Evolutionary conservation across 2,329 filamentous ascomycete genomes (phyloP).

Genomic region (Fusarium sp.): DNA sequence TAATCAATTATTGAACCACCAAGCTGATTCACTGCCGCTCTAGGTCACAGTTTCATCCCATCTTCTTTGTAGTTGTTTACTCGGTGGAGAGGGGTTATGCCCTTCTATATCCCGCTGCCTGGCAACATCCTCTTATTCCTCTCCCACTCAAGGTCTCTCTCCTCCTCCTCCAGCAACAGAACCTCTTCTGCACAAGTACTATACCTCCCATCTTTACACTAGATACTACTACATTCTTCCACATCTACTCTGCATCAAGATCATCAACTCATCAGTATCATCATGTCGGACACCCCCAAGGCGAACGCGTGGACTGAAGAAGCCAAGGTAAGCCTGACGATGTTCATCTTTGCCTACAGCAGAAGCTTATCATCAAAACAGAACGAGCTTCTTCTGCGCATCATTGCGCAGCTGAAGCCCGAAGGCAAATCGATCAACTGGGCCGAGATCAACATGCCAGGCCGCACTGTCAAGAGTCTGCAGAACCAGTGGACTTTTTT

Average conservation of each 20-base stretch:
- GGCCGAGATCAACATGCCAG: constrained; percentile 49
- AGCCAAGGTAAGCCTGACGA: constrained; percentile 44
- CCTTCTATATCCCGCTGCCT: background rate
- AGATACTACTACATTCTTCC: too few species aligned
- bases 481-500: constrained; percentile 51
- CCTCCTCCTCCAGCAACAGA: background rate
- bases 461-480: constrained; percentile 51
- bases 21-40: background rate
- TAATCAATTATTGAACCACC: background rate
- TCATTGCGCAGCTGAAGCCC: constrained; percentile 48
- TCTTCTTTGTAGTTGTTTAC: background rate
- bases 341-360: background rate
- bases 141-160: background rate
- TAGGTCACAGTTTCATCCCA: background rate
- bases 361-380: constrained; percentile 15
- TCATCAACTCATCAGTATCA: background rate
- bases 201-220: background rate
- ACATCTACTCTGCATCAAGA: background rate
- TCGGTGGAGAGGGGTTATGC: background rate
- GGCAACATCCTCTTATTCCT: background rate
- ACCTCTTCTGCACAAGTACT: background rate
- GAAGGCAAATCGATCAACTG: constrained; percentile 50
- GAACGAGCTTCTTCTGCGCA: constrained; percentile 50
- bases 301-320: constrained; percentile 51
- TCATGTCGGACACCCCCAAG: constrained; percentile 41